These are phyloP conservation scores for Cymbopogon citratus DNA, from an alignment of 176 grass and related monocot genomes.

Conservation along the genomic window DNA sequence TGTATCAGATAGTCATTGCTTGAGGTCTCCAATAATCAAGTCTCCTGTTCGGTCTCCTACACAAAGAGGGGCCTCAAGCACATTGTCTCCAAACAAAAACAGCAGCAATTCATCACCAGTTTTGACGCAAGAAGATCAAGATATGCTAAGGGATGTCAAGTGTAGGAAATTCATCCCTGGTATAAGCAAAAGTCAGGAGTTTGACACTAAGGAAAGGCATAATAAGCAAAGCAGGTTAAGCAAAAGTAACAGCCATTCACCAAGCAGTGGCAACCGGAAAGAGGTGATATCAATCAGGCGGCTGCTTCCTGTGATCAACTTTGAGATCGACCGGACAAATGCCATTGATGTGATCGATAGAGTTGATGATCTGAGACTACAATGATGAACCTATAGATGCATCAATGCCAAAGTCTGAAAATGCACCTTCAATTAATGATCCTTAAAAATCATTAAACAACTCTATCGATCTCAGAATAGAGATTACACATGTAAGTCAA, in stretches of 20 bases:
- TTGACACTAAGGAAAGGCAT: slow-evolving; percentile 51
- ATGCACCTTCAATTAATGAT: neutral
- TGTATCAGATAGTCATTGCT: no score
- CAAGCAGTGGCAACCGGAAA: slow-evolving; percentile 64
- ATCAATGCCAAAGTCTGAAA: neutral
- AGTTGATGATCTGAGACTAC: slow-evolving; percentile 70
- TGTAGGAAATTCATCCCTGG: slow-evolving; percentile 80
- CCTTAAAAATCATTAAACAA: no score
- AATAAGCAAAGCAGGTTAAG: slow-evolving; percentile 66
- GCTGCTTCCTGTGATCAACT: slow-evolving; percentile 74
- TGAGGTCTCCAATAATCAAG: slow-evolving; percentile 86
- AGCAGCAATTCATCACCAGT: slow-evolving; percentile 50
- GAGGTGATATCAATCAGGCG: slow-evolving; percentile 64
- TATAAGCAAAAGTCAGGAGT: slow-evolving; percentile 96
- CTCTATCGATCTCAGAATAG: no score
- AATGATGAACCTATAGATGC: slow-evolving; percentile 17
- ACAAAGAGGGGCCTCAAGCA: slow-evolving; percentile 39
- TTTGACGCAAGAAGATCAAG: slow-evolving; percentile 87
- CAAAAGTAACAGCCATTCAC: slow-evolving; percentile 95
- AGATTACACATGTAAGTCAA: no score
- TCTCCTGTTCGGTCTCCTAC: slow-evolving; percentile 76
- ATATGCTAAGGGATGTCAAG: slow-evolving; percentile 86
- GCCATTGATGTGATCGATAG: slow-evolving; percentile 87
- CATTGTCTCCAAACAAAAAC: slow-evolving; percentile 39
- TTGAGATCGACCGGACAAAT: slow-evolving; percentile 70